phyloP scores from a whole-genome alignment of 768 basidiomycete species.

The Strobilomyces confusus region DNA sequence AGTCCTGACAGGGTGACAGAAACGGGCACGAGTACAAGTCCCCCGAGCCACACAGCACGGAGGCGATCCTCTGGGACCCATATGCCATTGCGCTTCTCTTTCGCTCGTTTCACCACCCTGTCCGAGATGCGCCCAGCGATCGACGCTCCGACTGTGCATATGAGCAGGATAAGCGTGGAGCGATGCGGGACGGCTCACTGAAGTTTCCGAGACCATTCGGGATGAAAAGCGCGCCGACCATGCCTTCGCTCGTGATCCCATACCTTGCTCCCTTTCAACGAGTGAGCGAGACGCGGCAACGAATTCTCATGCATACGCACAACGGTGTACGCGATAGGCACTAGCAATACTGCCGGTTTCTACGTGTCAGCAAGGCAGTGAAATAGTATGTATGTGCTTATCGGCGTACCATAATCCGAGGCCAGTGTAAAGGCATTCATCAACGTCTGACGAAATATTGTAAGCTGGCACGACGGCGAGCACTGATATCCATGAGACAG shows the following conservation, averaged over 20 bases:
- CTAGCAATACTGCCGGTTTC: conserved; percentile 35
- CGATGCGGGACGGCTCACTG: conserved; percentile 8
- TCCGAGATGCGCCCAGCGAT: conserved; percentile 60
- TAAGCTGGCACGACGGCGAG: neutral
- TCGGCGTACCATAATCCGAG: conserved; percentile 34
- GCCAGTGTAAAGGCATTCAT: conserved; percentile 31
- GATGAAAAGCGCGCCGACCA: conserved; percentile 26
- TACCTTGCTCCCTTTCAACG: conserved; percentile 43
- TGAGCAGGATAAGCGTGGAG: neutral
- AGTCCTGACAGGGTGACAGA: conserved; percentile 49
- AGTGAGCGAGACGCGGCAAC: neutral
- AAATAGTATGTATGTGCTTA: neutral
- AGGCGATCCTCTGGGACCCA: conserved; percentile 73
- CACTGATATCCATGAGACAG: too few relatives aligned
- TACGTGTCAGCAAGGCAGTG: neutral
- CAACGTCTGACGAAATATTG: conserved; percentile 33
- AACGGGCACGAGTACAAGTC: conserved; percentile 47
- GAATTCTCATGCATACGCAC: conserved; percentile 33
- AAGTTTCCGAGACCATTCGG: conserved; percentile 26
- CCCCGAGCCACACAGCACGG: conserved; percentile 46
- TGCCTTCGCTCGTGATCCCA: conserved; percentile 17
- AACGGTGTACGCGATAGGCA: conserved; percentile 65
- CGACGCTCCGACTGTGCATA: conserved; percentile 51
- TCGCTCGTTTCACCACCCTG: conserved; percentile 44
- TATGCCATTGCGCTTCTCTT: conserved; percentile 44